Conservation (phyloP, 352 stramenopile species). For the Globisporangium mamillatum region DNA sequence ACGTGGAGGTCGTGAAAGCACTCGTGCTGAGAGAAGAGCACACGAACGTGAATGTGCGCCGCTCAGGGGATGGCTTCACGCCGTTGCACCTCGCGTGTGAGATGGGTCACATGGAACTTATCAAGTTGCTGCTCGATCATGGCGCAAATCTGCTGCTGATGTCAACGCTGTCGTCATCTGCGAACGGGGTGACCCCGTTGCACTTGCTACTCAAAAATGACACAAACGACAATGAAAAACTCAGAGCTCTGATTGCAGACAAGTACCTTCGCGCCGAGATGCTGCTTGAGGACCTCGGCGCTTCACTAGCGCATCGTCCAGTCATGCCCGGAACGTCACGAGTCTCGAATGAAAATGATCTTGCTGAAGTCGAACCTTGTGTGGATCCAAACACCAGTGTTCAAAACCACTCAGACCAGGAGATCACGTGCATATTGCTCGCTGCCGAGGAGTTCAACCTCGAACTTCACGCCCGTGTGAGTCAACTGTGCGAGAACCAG, state of each 20-base stretch:
- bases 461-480: constrained; percentile 38
- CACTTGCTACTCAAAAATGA: constrained; percentile 54
- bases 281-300: constrained; percentile 34
- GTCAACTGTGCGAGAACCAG: constrained; percentile 22
- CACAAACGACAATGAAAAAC: constrained; percentile 36
- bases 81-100: constrained; percentile 65
- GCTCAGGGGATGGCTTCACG: constrained; percentile 62
- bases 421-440: constrained; percentile 47
- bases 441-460: constrained; percentile 50
- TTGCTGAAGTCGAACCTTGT: background rate
- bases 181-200: constrained; percentile 42
- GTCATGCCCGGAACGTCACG: background rate
- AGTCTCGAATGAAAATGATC: background rate
- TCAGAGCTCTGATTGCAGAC: constrained; percentile 39
- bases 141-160: constrained; percentile 49
- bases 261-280: constrained; percentile 41
- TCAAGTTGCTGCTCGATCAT: constrained; percentile 46
- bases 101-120: constrained; percentile 46
- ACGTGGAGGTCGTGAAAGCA: constrained; percentile 31
- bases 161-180: constrained; percentile 37
- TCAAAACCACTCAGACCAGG: constrained; percentile 1
- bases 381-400: background rate
- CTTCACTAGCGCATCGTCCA: constrained; percentile 10
- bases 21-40: constrained; percentile 31
- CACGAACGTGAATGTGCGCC: constrained; percentile 55